Conservation (phyloP, 441 rosid genomes). For the Capsella rubella region DNA sequence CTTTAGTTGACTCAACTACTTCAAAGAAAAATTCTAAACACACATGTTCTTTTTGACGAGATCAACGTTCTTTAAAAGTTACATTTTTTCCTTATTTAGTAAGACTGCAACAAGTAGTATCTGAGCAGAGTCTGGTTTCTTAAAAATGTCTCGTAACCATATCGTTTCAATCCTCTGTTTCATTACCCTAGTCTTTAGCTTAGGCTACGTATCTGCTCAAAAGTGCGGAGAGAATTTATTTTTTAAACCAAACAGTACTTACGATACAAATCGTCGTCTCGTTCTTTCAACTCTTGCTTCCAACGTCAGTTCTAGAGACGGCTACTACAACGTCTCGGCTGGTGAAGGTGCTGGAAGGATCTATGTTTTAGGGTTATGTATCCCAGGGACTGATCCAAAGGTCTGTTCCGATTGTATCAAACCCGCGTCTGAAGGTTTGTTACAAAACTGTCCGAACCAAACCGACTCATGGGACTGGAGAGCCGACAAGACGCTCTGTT, state of each 20-base stretch:
- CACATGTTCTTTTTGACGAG: conserved; percentile 8
- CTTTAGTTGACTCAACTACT: conserved; percentile 20
- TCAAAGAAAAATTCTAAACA: background rate
- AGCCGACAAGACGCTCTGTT: conserved; percentile 37
- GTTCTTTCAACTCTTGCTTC: conserved; percentile 44
- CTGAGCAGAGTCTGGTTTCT: background rate
- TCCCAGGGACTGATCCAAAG: conserved; percentile 39
- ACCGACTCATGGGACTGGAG: conserved; percentile 43
- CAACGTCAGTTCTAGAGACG: conserved; percentile 35
- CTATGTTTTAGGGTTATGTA: conserved; percentile 45
- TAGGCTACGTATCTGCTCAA: conserved; percentile 21
- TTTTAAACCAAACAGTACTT: conserved; percentile 31
- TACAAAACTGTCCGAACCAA: conserved; percentile 38
- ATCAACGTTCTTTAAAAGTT: conserved; percentile 5
- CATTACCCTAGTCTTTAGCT: background rate
- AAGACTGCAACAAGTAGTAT: background rate
- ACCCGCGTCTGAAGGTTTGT: conserved; percentile 17
- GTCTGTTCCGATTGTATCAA: conserved; percentile 40
- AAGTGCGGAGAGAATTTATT: conserved; percentile 24
- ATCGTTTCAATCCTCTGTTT: conserved; percentile 13
- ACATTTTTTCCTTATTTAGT: background rate
- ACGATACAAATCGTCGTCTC: conserved; percentile 38
- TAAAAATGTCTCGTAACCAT: conserved; percentile 6
- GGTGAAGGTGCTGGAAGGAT: conserved; percentile 46
- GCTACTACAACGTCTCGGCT: conserved; percentile 37